These are phyloP conservation scores for Starmerella ratchasimensis DNA, from an alignment of 805 yeast species.

Conservation along the genomic window DNA sequence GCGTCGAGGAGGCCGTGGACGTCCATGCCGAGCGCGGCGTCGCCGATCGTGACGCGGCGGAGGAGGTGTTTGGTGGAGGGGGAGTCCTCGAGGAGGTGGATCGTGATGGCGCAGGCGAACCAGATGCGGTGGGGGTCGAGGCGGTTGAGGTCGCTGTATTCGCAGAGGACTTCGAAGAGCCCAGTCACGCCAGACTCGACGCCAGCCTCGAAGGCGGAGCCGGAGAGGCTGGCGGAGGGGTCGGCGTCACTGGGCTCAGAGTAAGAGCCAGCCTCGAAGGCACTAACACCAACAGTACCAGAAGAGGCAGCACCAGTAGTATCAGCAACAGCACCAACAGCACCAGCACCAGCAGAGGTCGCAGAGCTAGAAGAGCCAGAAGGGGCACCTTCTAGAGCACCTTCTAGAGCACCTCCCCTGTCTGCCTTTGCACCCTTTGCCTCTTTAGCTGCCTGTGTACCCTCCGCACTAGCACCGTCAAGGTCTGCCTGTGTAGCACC, in stretches of 20 bases:
- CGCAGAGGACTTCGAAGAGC: conserved; percentile 55
- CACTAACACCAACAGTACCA: background rate
- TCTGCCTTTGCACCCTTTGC: no score
- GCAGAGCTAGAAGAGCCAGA: no score
- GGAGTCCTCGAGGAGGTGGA: conserved; percentile 41
- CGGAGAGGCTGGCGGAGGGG: background rate
- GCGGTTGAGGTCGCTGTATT: conserved; percentile 56
- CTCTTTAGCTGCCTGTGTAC: no score
- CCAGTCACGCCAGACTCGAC: conserved; percentile 33
- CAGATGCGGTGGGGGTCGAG: conserved; percentile 78
- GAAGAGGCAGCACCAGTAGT: no score
- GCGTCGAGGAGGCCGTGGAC: conserved; percentile 60
- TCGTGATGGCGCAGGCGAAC: conserved; percentile 61
- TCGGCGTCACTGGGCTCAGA: background rate
- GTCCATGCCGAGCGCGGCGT: conserved; percentile 43
- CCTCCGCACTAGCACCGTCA: no score
- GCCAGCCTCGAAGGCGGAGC: background rate
- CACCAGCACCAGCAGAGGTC: background rate
- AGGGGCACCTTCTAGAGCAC: no score
- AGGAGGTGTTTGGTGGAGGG: conserved; percentile 19
- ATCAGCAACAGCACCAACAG: background rate
- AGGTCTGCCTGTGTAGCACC: no score
- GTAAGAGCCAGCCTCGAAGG: background rate
- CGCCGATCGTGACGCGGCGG: conserved; percentile 42
- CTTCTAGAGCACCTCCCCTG: no score